These are phyloP conservation scores for Hypoxylon rubiginosum DNA, from an alignment of 2,329 filamentous ascomycete species.

Conservation along the genomic window DNA sequence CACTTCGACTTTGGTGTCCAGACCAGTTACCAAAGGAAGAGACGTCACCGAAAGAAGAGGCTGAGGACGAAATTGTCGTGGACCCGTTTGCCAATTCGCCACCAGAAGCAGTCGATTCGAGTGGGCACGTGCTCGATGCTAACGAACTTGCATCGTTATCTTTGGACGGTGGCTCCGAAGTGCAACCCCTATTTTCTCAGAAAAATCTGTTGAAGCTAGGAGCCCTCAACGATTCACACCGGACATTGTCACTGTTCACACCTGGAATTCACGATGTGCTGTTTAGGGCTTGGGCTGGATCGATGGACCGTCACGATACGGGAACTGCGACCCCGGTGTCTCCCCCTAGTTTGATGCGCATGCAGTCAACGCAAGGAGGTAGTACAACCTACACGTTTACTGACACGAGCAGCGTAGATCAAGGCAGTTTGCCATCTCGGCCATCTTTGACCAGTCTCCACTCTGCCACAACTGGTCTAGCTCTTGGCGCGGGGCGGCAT, in stretches of 20 bases:
- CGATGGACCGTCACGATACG: slow-evolving; percentile 76
- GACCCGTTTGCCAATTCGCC: slow-evolving; percentile 88
- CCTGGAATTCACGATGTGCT: slow-evolving; percentile 91
- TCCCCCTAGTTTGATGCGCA: slow-evolving; percentile 70
- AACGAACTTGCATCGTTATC: slow-evolving; percentile 82
- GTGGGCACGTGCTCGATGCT: slow-evolving; percentile 81
- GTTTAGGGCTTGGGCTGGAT: slow-evolving; percentile 91
- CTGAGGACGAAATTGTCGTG: slow-evolving; percentile 71
- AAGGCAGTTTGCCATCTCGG: slow-evolving; percentile 75
- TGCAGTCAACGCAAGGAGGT: slow-evolving; percentile 71
- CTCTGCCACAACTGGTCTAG: slow-evolving; percentile 73
- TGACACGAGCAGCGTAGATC: slow-evolving; percentile 74
- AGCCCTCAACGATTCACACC: slow-evolving; percentile 86
- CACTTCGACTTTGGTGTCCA: slow-evolving; percentile 88
- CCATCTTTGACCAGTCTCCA: slow-evolving; percentile 74
- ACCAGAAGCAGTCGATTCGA: slow-evolving; percentile 83
- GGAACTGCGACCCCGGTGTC: slow-evolving; percentile 62
- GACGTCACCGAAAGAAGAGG: slow-evolving; percentile 64
- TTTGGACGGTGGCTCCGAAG: slow-evolving; percentile 82
- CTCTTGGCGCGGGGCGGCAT: slow-evolving; percentile 70
- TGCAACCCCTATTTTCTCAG: slow-evolving; percentile 92
- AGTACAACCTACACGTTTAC: slow-evolving; percentile 80
- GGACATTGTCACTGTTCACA: slow-evolving; percentile 91
- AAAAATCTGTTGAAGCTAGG: slow-evolving; percentile 91
- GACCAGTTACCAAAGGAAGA: slow-evolving; percentile 81